Percentiles rank a stretch among this genome's conserved stretches.
Evolutionary conservation across 495 filamentous ascomycete species (phyloP).

Genomic region (Staphylotrichum tortipilum): DNA sequence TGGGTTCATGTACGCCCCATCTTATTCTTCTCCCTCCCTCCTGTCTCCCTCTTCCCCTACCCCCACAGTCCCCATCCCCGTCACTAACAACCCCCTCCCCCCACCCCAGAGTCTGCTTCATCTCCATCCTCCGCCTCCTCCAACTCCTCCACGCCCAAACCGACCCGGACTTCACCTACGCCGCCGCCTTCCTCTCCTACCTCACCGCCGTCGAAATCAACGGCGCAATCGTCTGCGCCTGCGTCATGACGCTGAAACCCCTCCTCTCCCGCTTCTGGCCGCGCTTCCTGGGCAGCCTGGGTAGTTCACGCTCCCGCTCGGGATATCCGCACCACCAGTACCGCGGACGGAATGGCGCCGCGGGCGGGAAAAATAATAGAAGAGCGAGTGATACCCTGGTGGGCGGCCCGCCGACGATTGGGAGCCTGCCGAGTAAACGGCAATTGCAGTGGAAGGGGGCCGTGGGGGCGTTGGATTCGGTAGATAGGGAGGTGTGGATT

Average conservation of each 20-base stretch:
- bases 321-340: too few relatives aligned
- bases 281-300: constrained; percentile 9
- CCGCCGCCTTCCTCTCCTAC: constrained; percentile 22
- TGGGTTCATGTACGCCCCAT: constrained; percentile 20
- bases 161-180: constrained; percentile 23
- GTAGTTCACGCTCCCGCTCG: background rate
- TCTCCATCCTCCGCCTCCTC: constrained; percentile 27
- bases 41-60: background rate
- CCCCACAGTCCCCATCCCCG: too few relatives aligned
- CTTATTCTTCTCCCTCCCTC: background rate
- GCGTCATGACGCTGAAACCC: constrained; percentile 29
- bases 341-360: too few relatives aligned
- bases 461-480: background rate
- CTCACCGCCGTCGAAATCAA: constrained; percentile 41
- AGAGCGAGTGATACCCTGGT: too few relatives aligned
- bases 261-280: constrained; percentile 27
- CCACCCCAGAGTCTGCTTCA: constrained; percentile 20
- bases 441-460: too few relatives aligned
- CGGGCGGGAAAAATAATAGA: too few relatives aligned
- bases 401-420: constrained; percentile 21
- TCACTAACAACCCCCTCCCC: background rate
- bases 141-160: constrained; percentile 18
- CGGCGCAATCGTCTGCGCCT: constrained; percentile 36
- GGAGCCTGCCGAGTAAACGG: constrained; percentile 13
- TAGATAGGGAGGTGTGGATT: constrained; percentile 6